Percentiles rank a stretch among this genome's conserved stretches.
Conservation (phyloP, 768 basidiomycete genomes). For the Termitomyces sp. region DNA sequence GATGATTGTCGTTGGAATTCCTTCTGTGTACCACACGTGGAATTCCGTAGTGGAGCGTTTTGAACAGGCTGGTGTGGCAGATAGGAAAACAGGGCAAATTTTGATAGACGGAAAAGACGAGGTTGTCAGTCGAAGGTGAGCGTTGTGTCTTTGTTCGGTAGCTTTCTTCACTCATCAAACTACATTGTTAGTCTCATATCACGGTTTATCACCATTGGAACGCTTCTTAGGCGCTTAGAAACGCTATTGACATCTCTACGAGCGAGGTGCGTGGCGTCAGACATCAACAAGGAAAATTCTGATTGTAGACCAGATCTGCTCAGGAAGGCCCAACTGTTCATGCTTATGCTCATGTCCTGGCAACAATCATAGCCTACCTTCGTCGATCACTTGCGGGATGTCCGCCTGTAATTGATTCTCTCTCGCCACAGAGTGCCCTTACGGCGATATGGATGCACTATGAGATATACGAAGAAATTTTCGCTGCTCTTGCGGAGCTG, state of each 20-base stretch:
- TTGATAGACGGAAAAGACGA: conserved; percentile 56
- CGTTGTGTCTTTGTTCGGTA: not conserved
- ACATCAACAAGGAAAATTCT: not conserved
- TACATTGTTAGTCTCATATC: conserved; percentile 40
- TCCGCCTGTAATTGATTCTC: conserved; percentile 28
- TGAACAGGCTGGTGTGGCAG: conserved; percentile 32
- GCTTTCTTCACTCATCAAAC: not conserved
- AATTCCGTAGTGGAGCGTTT: conserved; percentile 52
- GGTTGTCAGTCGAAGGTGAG: conserved; percentile 52
- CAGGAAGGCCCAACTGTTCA: conserved; percentile 52
- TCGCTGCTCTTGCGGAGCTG: conserved; percentile 49
- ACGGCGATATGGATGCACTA: conserved; percentile 48
- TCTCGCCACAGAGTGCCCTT: conserved; percentile 21
- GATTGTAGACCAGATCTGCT: conserved; percentile 29
- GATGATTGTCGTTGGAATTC: conserved; percentile 57
- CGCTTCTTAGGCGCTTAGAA: conserved; percentile 63
- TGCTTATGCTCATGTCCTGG: conserved; percentile 62
- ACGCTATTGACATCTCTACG: conserved; percentile 41
- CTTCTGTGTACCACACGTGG: conserved; percentile 67
- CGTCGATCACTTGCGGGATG: conserved; percentile 39
- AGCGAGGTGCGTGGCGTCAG: conserved; percentile 33
- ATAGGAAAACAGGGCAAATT: conserved; percentile 30
- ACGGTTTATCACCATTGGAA: conserved; percentile 67
- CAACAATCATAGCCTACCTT: conserved; percentile 47
- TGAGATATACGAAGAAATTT: conserved; percentile 40